Evolutionary conservation across 2,329 filamentous ascomycete species (phyloP).

Genomic region (Mariannaea sp.): DNA sequence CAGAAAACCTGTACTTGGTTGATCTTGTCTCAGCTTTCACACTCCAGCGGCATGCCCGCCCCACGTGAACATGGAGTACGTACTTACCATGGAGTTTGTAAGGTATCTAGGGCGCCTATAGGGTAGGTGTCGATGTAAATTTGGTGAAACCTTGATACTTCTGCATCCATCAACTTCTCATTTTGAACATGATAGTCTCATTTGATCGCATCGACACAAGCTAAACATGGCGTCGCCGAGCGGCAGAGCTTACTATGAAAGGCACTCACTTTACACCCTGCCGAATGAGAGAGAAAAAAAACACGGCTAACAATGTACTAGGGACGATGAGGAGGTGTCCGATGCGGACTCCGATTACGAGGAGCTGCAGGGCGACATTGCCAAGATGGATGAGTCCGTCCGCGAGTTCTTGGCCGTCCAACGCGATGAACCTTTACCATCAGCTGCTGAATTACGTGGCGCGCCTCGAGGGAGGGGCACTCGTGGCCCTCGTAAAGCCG

Average conservation of each 20-base stretch:
- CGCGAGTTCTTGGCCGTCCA: conserved; percentile 48
- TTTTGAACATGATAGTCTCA: background rate
- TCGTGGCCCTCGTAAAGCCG: conserved; percentile 61
- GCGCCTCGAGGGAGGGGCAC: conserved; percentile 38
- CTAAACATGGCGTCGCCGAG: conserved; percentile 5
- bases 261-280: background rate
- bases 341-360: conserved; percentile 53
- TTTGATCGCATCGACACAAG: too few relatives aligned
- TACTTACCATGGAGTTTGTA: too few relatives aligned
- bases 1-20: too few relatives aligned
- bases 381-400: conserved; percentile 49
- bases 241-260: background rate
- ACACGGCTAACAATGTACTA: conserved; percentile 17
- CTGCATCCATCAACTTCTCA: background rate
- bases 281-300: background rate
- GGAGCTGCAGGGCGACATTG: conserved; percentile 50
- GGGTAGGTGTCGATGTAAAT: too few relatives aligned
- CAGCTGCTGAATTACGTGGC: conserved; percentile 27
- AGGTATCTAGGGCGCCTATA: too few relatives aligned
- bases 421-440: conserved; percentile 34
- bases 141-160: too few relatives aligned
- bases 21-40: too few relatives aligned
- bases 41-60: too few relatives aligned
- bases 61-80: too few relatives aligned
- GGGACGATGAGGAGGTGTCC: conserved; percentile 39